Evolutionary conservation across 2,329 filamentous ascomycete species (phyloP).

Genomic region (Clathrospora elynae): DNA sequence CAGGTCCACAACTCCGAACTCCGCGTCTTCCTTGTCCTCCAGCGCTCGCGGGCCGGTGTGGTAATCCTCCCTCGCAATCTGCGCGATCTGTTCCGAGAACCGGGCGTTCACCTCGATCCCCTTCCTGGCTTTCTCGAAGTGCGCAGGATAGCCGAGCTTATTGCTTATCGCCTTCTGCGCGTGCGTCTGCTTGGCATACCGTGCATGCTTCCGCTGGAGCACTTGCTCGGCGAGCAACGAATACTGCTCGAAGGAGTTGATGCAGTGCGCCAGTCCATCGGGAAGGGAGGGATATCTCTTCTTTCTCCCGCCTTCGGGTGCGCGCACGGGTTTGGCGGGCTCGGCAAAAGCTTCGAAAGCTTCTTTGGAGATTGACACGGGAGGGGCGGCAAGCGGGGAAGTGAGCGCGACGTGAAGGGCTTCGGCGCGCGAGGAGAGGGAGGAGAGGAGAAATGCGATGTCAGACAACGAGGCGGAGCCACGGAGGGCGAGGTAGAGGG

Average conservation of each 20-base stretch:
- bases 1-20: slow-evolving; percentile 7
- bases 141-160: slow-evolving; percentile 11
- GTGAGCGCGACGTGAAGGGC: slow-evolving; percentile 3
- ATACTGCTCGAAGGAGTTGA: slow-evolving; percentile 15
- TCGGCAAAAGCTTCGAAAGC: slow-evolving; percentile 5
- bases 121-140: slow-evolving; percentile 10
- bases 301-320: slow-evolving; percentile 5
- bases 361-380: slow-evolving; percentile 3
- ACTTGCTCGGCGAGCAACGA: slow-evolving; percentile 10
- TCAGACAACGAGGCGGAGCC: slow-evolving; percentile 8
- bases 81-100: slow-evolving; percentile 7
- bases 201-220: slow-evolving; percentile 10
- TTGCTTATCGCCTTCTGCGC: slow-evolving; percentile 11
- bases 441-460: slow-evolving; percentile 9
- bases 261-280: slow-evolving; percentile 10
- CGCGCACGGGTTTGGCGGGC: too few relatives aligned
- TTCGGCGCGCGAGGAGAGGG: slow-evolving; percentile 8
- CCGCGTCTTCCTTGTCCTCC: slow-evolving; percentile 7
- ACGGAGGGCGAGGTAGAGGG: slow-evolving; percentile 8
- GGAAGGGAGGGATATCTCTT: slow-evolving; percentile 9
- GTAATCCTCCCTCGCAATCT: slow-evolving; percentile 8
- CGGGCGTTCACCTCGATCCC: slow-evolving; percentile 11
- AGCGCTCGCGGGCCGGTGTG: slow-evolving; percentile 8
- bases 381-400: slow-evolving; percentile 3
- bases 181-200: slow-evolving; percentile 10